Evolutionary conservation across 2,329 filamentous ascomycete species (phyloP).

Genomic region (Epichloe amarillans): DNA sequence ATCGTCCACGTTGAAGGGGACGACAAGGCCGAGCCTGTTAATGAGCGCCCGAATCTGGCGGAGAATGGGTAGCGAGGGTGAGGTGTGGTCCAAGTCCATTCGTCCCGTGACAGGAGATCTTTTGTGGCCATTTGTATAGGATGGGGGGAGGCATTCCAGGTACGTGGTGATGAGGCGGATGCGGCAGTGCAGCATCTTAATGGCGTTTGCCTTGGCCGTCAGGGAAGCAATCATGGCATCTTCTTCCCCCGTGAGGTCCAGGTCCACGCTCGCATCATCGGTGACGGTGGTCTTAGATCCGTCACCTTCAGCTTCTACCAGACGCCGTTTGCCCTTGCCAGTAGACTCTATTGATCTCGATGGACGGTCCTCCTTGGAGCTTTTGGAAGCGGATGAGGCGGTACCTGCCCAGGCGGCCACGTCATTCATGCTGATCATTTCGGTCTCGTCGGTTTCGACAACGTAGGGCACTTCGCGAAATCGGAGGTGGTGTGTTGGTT

Average conservation of each 20-base stretch:
- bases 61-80: slow-evolving; percentile 57
- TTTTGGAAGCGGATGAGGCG: slow-evolving; percentile 33
- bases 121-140: slow-evolving; percentile 43
- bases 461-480: slow-evolving; percentile 78
- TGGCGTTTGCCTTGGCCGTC: slow-evolving; percentile 79
- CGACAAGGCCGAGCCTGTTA: slow-evolving; percentile 67
- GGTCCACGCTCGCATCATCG: slow-evolving; percentile 25
- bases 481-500: slow-evolving; percentile 45
- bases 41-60: slow-evolving; percentile 81
- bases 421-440: slow-evolving; percentile 96
- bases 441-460: slow-evolving; percentile 86
- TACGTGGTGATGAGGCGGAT: slow-evolving; percentile 64
- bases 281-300: slow-evolving; percentile 16
- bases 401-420: slow-evolving; percentile 77
- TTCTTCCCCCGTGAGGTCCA: slow-evolving; percentile 44
- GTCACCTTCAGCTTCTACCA: slow-evolving; percentile 20
- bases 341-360: slow-evolving; percentile 32
- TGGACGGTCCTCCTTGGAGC: slow-evolving; percentile 28
- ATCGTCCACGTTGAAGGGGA: slow-evolving; percentile 51
- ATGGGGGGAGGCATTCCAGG: slow-evolving; percentile 56
- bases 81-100: slow-evolving; percentile 25
- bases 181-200: slow-evolving; percentile 79
- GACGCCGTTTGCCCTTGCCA: slow-evolving; percentile 35
- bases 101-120: slow-evolving; percentile 18
- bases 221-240: slow-evolving; percentile 52